phyloP scores from a whole-genome alignment of 768 basidiomycete species.

The Glaciozyma antarctica region DNA sequence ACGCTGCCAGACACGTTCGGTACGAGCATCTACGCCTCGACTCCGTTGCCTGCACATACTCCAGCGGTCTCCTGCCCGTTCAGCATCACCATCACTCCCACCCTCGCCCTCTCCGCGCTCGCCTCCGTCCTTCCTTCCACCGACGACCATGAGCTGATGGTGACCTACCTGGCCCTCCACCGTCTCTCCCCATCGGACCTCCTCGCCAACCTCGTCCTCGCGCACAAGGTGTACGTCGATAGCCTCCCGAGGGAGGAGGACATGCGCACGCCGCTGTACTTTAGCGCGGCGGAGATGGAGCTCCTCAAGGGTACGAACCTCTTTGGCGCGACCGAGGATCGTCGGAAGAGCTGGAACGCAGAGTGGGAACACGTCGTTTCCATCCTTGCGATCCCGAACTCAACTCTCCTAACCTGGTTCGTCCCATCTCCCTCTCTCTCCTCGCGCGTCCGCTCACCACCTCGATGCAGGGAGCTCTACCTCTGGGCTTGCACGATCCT shows the following conservation, averaged over 20 bases:
- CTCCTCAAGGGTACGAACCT: constrained; percentile 70
- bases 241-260: constrained; percentile 53
- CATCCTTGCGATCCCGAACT: constrained; percentile 41
- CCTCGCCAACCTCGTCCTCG: constrained; percentile 18
- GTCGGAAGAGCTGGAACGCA: constrained; percentile 51
- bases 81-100: constrained; percentile 37
- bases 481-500: constrained; percentile 31
- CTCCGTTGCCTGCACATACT: constrained; percentile 26
- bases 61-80: constrained; percentile 39
- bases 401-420: constrained; percentile 57
- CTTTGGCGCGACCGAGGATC: constrained; percentile 63
- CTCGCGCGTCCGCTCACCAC: not conserved
- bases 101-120: constrained; percentile 28
- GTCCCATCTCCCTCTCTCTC: constrained; percentile 30
- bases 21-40: constrained; percentile 35
- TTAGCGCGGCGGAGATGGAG: constrained; percentile 53
- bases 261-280: constrained; percentile 66
- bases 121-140: not conserved
- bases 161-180: constrained; percentile 38
- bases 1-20: constrained; percentile 19
- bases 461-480: constrained; percentile 21
- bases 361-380: constrained; percentile 55
- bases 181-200: constrained; percentile 17
- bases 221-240: constrained; percentile 52
- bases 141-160: constrained; percentile 33